Evolutionary conservation across 108 stramenopile species (phyloP), one percentile per base, ranked within the genome.

Genomic region (Fragilaria radians): DNA sequence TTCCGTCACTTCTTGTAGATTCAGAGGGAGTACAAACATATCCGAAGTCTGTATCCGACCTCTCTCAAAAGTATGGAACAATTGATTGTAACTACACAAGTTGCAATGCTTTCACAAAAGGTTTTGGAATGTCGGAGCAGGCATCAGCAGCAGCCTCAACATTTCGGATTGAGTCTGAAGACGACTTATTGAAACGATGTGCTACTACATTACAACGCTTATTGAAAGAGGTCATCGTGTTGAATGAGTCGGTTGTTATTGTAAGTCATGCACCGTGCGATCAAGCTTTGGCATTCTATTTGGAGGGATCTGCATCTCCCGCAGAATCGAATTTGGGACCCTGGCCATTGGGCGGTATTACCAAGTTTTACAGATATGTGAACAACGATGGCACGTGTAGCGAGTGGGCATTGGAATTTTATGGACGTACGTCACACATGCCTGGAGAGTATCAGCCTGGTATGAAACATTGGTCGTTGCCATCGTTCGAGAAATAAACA

Each of bases 261-360:
- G 85, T 87, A 17, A 78, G 80, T 46, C 85, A 87, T 63, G 78
- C 80, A 18, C 82, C 85, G 5, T 87, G 85, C 57, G 67, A 70
- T 11, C 82, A 83, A 48, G 65, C 77, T 34, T 66, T 83, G 71
- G 80, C 82, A 9, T 56, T 79, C n/a, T 56, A 56, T 30, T 51
- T 87, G 23, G 80, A 82, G 56, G 71, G 68, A 32, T 61, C 68
- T 5, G 53, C 48, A 27, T 63, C 67, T 11, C 30, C 64, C 23
- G 46, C 49, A 34, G 67, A 73, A 28, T 66, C 64, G 48, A 70
- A 74, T 49, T 27, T 68, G 4, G 72, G 67, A 5, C 74, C 81
- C 3, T 83, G 82, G 82, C 73, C 82, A 32, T 32, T 83, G 46
- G 85, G 85, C 42, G 85, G 85, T 0, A 63, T 87, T 30, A 87